Evolutionary conservation across 306 rosid genomes (phyloP), one percentile per base, ranked within the genome.

Genomic region (Fagus sylvatica): DNA sequence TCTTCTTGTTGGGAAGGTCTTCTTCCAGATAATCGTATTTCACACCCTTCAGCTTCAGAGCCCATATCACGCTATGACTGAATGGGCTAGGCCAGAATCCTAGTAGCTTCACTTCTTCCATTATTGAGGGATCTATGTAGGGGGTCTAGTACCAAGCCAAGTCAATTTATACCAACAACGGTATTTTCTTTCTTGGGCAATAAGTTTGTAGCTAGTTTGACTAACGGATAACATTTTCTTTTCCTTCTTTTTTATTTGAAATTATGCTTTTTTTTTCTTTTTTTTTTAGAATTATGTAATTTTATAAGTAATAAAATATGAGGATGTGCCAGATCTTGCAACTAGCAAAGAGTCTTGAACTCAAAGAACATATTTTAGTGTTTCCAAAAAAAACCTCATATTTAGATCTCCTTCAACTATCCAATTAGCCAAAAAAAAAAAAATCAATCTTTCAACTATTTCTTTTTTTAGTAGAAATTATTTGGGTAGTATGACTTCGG

Each of bases 11-110:
- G 48, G 54, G 7, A n/a, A 83, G 54, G 64, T 89, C 89, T 84
- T 90, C 90, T 62, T 82, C 90, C 56, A 88, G 22, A 34, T 86
- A 82, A 6, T 88, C 82, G 56, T 73, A 90, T 5, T 53, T 9
- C 49, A 88, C 81, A 12, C 85, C 85, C 49, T 88, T 88, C 3
- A 87, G 78, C 40, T 79, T 68, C 30, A 87, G 83, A 72, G 93
- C 84, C 91, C 90, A 87, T 5, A 82, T 59, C 8, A 87, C 93
- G 39, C 85, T 87, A 10, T 62, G 69, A 66, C 68, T 59, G 43
- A 76, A 89, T 2, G 87, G 84, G 33, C 96, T 91, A 10, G 76
- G 19, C 85, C 88, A 84, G 11, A 60, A 22, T 79, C 91, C 96
- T 2, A 77, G 79, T 7, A 89, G 49, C 78, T 85, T 91, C 56